phyloP scores from a whole-genome alignment of 1,284 basidiomycete species.

The Xerocomus amazonicus region DNA sequence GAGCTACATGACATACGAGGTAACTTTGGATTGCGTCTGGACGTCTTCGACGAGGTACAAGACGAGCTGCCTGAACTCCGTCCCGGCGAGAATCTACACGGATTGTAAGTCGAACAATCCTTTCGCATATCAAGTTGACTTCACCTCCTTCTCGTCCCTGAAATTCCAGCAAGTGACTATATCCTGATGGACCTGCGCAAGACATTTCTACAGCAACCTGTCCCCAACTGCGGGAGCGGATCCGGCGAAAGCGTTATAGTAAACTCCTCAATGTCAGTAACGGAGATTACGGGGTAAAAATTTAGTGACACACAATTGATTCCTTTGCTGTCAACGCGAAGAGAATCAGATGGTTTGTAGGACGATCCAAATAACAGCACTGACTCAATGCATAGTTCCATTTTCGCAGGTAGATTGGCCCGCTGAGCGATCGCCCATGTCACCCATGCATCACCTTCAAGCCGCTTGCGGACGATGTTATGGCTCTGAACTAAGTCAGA shows the following conservation, averaged over 20 bases:
- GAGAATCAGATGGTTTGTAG: background rate
- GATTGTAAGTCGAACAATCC: background rate
- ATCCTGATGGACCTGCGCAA: slow-evolving; percentile 7
- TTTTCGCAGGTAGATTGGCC: slow-evolving; percentile 6
- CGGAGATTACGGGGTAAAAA: background rate
- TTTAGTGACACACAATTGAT: slow-evolving; percentile 6
- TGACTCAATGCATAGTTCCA: slow-evolving; percentile 9
- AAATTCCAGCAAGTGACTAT: slow-evolving; percentile 10
- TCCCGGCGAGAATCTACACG: slow-evolving; percentile 7
- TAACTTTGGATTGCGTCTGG: background rate
- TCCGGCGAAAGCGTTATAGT: slow-evolving; percentile 4
- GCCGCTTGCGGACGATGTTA: slow-evolving; percentile 2
- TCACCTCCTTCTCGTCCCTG: slow-evolving; percentile 5
- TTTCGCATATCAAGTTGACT: background rate
- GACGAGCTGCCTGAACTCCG: slow-evolving; percentile 9
- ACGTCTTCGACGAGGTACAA: slow-evolving; percentile 9
- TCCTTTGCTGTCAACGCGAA: slow-evolving; percentile 4
- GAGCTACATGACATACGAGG: background rate
- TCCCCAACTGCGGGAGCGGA: slow-evolving; percentile 1
- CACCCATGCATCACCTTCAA: slow-evolving; percentile 12
- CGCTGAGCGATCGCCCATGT: slow-evolving; percentile 8
- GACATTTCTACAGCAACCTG: slow-evolving; percentile 6
- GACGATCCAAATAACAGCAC: background rate
- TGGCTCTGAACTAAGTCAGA: background rate
- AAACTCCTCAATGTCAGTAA: background rate